Evolutionary conservation across 2,329 filamentous ascomycete species (phyloP), one percentile per base, ranked within the genome.

Genomic region (Botrytis fabae): DNA sequence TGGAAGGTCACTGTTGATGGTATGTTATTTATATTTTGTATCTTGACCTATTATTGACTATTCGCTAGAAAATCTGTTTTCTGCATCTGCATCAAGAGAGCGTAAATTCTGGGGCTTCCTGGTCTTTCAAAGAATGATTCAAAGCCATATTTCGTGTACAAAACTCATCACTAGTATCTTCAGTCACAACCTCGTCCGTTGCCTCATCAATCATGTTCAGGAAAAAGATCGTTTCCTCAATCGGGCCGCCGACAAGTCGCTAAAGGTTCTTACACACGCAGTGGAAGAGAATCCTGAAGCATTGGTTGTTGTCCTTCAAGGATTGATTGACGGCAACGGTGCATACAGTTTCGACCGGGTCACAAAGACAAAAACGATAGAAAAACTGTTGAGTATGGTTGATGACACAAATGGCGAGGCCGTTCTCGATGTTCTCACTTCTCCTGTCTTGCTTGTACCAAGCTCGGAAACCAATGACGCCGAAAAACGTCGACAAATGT

Each of bases 41-140:
- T 1, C 20, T 18, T 38, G 42, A 57, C 70, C 14, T 38, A 2
- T 12, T 46, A 48, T 77, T 79, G 70, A 79, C 59, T 51, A 46
- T 71, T 18, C 3, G 63, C 0, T 75, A 95, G 93, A 95, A 80
- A 92, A 92, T 14, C 86, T 98, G 5, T 98, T 98, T 80, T 91
- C 93, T 9, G 89, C 91, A 73, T 90, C 88, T 18, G 92, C 95
- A 12, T 97, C 94, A 1, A 90, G 95, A 61, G 93, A 95, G 77
- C 92, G 97, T 72, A 98, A 98, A 82, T 94, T 93, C 79, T 94
- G 94, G 82, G 96, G 96, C 0, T 95, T 98, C 82, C 90, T 95
- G 78, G 88, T 98, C 3, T 93, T 98, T 79, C 90, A 92, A 78
- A 93, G 92, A 79, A 89, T 94, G 77, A 83, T 98, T 6, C 83